Evolutionary conservation across 2,329 filamentous ascomycete genomes (phyloP), one percentile per base, ranked within the genome.

Genomic region (Epichloe sibirici): DNA sequence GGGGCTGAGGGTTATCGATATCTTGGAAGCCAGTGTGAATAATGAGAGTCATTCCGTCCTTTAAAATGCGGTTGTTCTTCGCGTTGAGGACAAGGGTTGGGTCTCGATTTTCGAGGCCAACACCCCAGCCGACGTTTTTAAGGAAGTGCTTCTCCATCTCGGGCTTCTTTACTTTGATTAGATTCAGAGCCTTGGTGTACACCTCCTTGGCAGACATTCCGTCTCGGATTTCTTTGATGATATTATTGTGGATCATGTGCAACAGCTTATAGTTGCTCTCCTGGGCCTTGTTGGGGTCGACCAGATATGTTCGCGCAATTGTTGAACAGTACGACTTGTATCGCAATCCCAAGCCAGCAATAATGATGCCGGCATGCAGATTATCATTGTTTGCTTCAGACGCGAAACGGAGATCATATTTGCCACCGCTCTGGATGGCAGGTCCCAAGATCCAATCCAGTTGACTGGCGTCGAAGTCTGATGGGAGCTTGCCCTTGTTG

Each of bases 321-420:
- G 90, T 81, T 2, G 90, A 95, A 65, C 88, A 90, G 69, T 98
- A 98, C 1, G 90, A 94, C 71, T 93, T 93, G 72, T 98, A 98
- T 58, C 93, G 82, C 56, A 98, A 78, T 51, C 93, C 93, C 69
- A 98, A 82, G 1, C 88, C 88, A 6, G 90, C 88, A 60, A 98
- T 82, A 61, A 98, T 98, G 61, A 96, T 89, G 40, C 93, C 94
- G 0, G 91, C 84, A 65, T 96, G 89, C 21, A 98, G 76, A 53
- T 82, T 76, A 56, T 88, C 90, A 61, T 88, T 82, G 65, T 94
- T 90, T 9, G 90, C 81, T 54, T 90, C 85, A 2, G 82, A 78
- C 11, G 79, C 80, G 62, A 95, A 85, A 62, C 86, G 88, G 34
- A 98, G 74, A 63, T 98, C 94, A 66, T 95, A 98, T 62, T 88